Conservation (phyloP, 768 basidiomycete species). For the Termitomyces eurrhizus region DNA sequence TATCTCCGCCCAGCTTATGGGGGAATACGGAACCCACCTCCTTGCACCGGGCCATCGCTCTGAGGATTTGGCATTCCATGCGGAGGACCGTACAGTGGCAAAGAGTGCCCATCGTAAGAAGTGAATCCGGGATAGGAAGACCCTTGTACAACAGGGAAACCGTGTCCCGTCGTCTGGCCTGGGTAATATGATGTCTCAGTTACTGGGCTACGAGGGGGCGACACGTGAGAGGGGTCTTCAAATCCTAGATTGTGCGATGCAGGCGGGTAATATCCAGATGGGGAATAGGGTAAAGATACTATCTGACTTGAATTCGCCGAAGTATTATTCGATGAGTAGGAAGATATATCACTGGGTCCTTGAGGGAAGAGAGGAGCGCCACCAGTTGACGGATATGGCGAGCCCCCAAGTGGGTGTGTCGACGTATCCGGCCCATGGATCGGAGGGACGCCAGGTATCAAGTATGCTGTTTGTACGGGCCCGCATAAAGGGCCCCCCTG, state of each 20-base stretch:
- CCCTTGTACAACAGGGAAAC: constrained; percentile 13
- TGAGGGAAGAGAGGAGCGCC: constrained; percentile 6
- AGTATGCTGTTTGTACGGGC: constrained; percentile 3
- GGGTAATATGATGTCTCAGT: constrained; percentile 12
- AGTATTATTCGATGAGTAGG: constrained; percentile 6
- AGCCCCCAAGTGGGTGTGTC: constrained; percentile 5
- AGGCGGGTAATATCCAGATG: constrained; percentile 10
- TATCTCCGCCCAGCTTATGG: constrained; percentile 20
- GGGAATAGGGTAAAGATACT: constrained; percentile 11
- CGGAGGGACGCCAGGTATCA: constrained; percentile 4
- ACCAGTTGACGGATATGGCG: constrained; percentile 20
- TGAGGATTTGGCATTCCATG: constrained; percentile 8
- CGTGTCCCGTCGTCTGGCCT: constrained; percentile 10
- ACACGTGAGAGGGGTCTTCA: constrained; percentile 1
- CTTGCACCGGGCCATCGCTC: constrained; percentile 4
- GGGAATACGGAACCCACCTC: constrained; percentile 23
- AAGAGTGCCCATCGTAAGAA: constrained; percentile 11
- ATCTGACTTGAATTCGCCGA: constrained; percentile 18
- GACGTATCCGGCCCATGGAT: constrained; percentile 11
- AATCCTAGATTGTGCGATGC: constrained; percentile 13
- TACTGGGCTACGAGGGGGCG: constrained; percentile 16
- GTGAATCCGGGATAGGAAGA: constrained; percentile 24
- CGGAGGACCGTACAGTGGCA: constrained; percentile 5
- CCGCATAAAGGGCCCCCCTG: constrained; percentile 3
- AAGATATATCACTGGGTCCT: constrained; percentile 4